Base-by-base conservation (phyloP, 2,329 filamentous ascomycete genomes). In the Penicillium occitanis region DNA sequence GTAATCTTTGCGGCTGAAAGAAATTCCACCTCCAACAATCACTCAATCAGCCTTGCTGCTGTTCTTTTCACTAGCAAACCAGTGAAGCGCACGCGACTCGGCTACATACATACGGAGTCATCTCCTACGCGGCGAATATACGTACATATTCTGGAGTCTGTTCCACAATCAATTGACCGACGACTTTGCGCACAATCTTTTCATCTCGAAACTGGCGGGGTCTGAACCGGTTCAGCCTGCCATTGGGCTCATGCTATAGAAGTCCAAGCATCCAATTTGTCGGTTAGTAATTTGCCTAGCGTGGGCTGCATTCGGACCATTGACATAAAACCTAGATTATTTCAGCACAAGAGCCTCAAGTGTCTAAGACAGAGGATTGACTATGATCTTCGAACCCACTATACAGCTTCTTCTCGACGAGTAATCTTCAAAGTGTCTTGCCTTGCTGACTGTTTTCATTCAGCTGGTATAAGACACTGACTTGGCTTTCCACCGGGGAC, bases 1-100 rank as follows among this genome's bases (percentile, higher is more conserved):
- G 44, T 57, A 28, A 37, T 17, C 57, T 30, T 25, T 30, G 33
- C 46, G 60, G 61, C 61, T 63, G 61, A 50, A 48, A 48, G 22
- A 61, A 37, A 3, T 53, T 53, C 28, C 17, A 53, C 33, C 28
- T 33, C 28, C 50, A 53, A 53, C 50, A 33, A 53, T 53, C 50
- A 10, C 33, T 30, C 50, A 53, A 61, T 28, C 40, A 61, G 19
- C 17, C 13, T 19, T 33, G 40, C 58, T 37, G 13, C 57, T 35
- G 58, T 46, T 13, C n/a, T 42, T 44, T 60, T 10, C 22, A n/a
- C n/a, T 33, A 30, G 7, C 25, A 53, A 53, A n/a, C 14, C 5
- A 53, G 50, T 33, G 28, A 17, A 53, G 50, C 28, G 25, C 50
- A 53, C 28, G 50, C 53, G 51, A 37, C 51, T 35, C 17, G 51